Conservation (phyloP, 441 rosid genomes). For the Euphorbia schlechtendalii region DNA sequence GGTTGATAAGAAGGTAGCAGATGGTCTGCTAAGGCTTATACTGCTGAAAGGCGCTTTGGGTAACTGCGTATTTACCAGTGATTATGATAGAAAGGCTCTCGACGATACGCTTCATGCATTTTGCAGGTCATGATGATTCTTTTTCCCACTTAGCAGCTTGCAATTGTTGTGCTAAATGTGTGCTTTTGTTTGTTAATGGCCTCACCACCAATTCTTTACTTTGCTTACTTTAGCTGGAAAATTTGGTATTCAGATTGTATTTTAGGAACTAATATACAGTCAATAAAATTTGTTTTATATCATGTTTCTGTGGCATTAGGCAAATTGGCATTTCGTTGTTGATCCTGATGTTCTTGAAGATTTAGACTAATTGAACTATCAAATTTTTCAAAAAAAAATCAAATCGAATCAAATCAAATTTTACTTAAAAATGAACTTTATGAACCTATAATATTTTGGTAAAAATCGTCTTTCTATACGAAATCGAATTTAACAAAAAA, state of each 20-base stretch:
- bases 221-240: neutral
- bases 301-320: too few species aligned
- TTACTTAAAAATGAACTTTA: too few species aligned
- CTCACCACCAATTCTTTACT: neutral
- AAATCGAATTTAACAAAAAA: too few species aligned
- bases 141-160: neutral
- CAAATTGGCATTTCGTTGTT: too few species aligned
- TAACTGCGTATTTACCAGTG: constrained; percentile 87
- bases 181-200: neutral
- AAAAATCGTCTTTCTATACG: too few species aligned
- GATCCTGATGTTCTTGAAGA: too few species aligned
- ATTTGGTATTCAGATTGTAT: neutral
- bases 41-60: constrained; percentile 89
- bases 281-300: neutral
- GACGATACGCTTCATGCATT: constrained; percentile 77
- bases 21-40: constrained; percentile 84
- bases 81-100: constrained; percentile 74
- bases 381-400: too few species aligned
- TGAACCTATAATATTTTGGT: too few species aligned
- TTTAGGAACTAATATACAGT: neutral
- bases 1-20: constrained; percentile 99
- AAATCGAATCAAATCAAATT: too few species aligned
- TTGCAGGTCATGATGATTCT: constrained; percentile 49
- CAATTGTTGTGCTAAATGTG: neutral
- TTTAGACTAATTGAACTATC: too few species aligned